Percentiles rank a stretch among this genome's conserved stretches.
These are phyloP conservation scores for Pseudocercospora crystallina DNA, from an alignment of 2,329 filamentous ascomycete genomes.

Conservation along the genomic window DNA sequence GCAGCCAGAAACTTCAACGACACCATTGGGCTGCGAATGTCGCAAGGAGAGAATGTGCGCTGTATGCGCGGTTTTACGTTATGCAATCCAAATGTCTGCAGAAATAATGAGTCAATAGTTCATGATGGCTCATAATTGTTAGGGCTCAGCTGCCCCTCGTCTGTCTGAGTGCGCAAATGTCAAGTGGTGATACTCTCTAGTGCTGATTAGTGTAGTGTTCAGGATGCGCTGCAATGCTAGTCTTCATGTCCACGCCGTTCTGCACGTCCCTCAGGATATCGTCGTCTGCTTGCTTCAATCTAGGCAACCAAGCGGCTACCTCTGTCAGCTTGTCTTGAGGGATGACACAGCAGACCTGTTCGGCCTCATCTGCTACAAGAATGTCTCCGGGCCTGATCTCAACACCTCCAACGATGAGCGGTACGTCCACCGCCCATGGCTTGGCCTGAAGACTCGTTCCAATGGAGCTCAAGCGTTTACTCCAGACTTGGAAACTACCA, in stretches of 20 bases:
- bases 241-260: conserved; percentile 60
- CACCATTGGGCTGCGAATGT: too few relatives aligned
- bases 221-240: conserved; percentile 62
- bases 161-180: too few relatives aligned
- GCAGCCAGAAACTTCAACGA: too few relatives aligned
- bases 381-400: conserved; percentile 59
- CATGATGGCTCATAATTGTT: too few relatives aligned
- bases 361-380: conserved; percentile 67
- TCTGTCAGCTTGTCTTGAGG: conserved; percentile 60
- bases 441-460: conserved; percentile 54
- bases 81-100: too few relatives aligned
- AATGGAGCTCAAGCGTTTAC: conserved; percentile 53
- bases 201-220: conserved; percentile 14
- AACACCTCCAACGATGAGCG: conserved; percentile 40
- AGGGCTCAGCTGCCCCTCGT: too few relatives aligned
- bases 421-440: conserved; percentile 53
- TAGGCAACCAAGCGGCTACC: conserved; percentile 61
- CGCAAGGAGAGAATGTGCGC: too few relatives aligned
- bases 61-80: too few relatives aligned
- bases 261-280: conserved; percentile 58
- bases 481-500: conserved; percentile 51
- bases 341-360: conserved; percentile 66
- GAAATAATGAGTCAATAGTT: too few relatives aligned
- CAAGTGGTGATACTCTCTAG: not conserved
- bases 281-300: conserved; percentile 44